Percentiles rank a stretch among this genome's conserved stretches.
Conservation (phyloP, 1,284 basidiomycete genomes). For the Rhodotorula sp. region DNA sequence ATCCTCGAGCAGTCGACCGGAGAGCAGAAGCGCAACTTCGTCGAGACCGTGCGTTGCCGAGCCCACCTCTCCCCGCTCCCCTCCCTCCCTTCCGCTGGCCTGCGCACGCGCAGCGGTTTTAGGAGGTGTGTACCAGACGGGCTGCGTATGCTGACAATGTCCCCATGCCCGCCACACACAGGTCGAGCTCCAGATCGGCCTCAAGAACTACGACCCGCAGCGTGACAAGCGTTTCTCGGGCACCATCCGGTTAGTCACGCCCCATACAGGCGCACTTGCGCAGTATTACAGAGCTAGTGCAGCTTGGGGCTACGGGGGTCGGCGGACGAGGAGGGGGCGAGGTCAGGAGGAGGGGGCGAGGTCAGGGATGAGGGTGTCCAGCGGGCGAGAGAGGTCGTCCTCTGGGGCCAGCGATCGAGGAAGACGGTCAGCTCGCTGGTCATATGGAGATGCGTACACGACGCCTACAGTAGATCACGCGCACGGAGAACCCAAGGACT, state of each 20-base stretch:
- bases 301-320: background rate
- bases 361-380: no score
- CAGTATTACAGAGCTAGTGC: background rate
- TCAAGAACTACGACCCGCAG: slow-evolving; percentile 98
- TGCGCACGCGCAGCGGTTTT: background rate
- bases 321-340: background rate
- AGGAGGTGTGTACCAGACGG: background rate
- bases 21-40: slow-evolving; percentile 84
- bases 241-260: slow-evolving; percentile 72
- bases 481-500: background rate
- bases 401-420: no score
- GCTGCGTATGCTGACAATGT: background rate
- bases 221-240: slow-evolving; percentile 96
- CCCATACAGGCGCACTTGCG: background rate
- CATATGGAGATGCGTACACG: no score
- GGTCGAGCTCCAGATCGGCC: slow-evolving; percentile 89
- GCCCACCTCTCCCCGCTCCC: background rate
- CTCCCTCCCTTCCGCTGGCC: no score
- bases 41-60: slow-evolving; percentile 7
- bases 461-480: no score
- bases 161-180: slow-evolving; percentile 1
- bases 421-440: no score
- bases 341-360: background rate
- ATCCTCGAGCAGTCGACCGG: slow-evolving; percentile 62
- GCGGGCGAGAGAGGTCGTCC: no score